Percentiles rank a stretch among this genome's conserved stretches.
Conservation (phyloP, 139 green algal genomes). For the Diplosphaera chodatii region DNA sequence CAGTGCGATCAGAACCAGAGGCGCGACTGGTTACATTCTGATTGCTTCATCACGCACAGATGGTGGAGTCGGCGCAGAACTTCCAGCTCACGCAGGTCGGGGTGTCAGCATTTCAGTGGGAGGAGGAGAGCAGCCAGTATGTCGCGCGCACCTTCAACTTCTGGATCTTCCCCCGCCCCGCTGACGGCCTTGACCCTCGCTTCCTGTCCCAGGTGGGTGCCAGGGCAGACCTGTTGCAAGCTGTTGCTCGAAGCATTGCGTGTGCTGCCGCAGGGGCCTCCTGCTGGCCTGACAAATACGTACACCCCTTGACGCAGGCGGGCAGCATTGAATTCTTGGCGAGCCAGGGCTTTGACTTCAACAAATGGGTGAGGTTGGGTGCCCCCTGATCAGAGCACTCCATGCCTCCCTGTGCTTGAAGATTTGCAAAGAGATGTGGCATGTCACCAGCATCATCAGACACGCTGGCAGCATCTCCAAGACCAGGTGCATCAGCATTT, state of each 20-base stretch:
- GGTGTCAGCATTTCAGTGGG: conserved; percentile 44
- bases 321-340: conserved; percentile 59
- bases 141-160: conserved; percentile 74
- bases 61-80: conserved; percentile 23
- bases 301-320: too few species aligned
- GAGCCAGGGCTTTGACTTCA: conserved; percentile 74
- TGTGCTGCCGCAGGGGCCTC: too few species aligned
- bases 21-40: too few species aligned
- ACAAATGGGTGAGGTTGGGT: conserved; percentile 44
- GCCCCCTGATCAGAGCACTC: not conserved
- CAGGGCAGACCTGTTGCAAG: too few species aligned
- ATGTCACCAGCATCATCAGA: too few species aligned
- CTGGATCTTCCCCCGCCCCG: conserved; percentile 62
- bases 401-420: too few species aligned
- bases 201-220: conserved; percentile 59
- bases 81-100: conserved; percentile 76
- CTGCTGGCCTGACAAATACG: too few species aligned
- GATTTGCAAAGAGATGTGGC: too few species aligned
- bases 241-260: too few species aligned
- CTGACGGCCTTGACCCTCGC: conserved; percentile 32
- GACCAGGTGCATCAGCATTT: too few species aligned
- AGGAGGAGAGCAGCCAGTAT: conserved; percentile 20
- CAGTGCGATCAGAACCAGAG: too few species aligned
- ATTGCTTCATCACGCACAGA: conserved; percentile 30
- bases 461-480: too few species aligned